These are phyloP conservation scores for Globisporangium iwayamae DNA, from an alignment of 352 stramenopile genomes.

Conservation along the genomic window DNA sequence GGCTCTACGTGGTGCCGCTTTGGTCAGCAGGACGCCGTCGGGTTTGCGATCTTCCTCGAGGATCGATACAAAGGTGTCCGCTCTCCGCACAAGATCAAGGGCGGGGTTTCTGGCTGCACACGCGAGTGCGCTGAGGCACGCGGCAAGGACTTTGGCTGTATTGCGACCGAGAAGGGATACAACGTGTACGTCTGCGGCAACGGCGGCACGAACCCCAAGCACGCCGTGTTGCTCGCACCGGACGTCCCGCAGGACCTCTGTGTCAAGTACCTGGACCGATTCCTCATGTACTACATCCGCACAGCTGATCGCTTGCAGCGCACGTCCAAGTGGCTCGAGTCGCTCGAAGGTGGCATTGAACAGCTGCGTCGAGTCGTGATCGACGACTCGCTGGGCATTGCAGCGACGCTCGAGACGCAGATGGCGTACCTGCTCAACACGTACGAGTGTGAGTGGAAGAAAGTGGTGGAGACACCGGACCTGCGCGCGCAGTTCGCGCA, in stretches of 20 bases:
- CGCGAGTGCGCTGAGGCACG: conserved; percentile 91
- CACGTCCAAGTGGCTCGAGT: conserved; percentile 88
- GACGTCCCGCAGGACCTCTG: conserved; percentile 51
- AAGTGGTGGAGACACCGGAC: conserved; percentile 85
- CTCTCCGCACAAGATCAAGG: conserved; percentile 92
- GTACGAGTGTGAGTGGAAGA: conserved; percentile 93
- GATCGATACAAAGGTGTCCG: conserved; percentile 92
- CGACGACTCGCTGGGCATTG: conserved; percentile 88
- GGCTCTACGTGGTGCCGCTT: conserved; percentile 91
- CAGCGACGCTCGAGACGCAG: conserved; percentile 64
- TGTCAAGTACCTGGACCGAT: conserved; percentile 86
- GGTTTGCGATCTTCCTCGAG: conserved; percentile 89
- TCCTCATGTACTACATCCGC: conserved; percentile 93
- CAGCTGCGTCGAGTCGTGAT: conserved; percentile 72
- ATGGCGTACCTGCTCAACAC: conserved; percentile 90
- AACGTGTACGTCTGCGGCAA: conserved; percentile 91
- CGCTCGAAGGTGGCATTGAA: conserved; percentile 64
- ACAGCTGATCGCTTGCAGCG: conserved; percentile 65
- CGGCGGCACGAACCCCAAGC: conserved; percentile 82
- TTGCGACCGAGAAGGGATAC: conserved; percentile 91
- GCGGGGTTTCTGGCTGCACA: conserved; percentile 86
- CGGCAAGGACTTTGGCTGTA: conserved; percentile 92
- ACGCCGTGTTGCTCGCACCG: conserved; percentile 57
- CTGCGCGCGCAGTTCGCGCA: conserved; percentile 83
- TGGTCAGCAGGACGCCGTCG: conserved; percentile 88